These are phyloP conservation scores for Aspergillus caelatus DNA, from an alignment of 2,329 filamentous ascomycete genomes.

Conservation along the genomic window DNA sequence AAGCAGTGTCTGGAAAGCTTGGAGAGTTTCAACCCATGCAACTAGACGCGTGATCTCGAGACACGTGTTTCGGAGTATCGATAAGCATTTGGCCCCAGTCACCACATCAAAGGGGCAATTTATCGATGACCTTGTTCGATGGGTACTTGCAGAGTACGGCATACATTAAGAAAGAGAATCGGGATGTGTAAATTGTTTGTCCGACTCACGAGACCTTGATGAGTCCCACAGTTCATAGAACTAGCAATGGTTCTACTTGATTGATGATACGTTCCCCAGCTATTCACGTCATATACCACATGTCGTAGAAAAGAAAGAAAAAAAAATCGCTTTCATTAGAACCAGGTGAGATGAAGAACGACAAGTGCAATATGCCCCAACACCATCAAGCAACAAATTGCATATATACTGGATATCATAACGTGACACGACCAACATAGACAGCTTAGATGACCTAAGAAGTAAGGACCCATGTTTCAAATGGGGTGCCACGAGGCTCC, in stretches of 20 bases:
- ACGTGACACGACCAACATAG: neutral
- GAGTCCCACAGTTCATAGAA: neutral
- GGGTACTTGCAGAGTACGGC: neutral
- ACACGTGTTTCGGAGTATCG: neutral
- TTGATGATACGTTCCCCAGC: neutral
- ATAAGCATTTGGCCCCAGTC: neutral
- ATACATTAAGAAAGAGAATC: neutral
- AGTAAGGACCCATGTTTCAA: constrained; percentile 45
- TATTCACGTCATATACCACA: neutral
- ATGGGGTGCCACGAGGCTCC: constrained; percentile 38
- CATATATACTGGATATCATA: neutral
- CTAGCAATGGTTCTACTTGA: neutral
- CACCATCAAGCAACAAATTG: neutral
- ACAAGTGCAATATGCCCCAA: neutral
- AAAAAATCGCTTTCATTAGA: neutral
- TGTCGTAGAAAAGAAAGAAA: neutral
- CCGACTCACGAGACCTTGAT: neutral
- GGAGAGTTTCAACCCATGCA: neutral
- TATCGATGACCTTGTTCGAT: neutral
- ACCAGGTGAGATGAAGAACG: neutral
- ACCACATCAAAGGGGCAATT: neutral
- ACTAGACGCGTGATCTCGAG: neutral
- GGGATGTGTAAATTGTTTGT: neutral
- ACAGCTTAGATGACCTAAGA: neutral
- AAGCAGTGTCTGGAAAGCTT: neutral